phyloP scores from a whole-genome alignment of 495 filamentous ascomycete species.

The Neurospora pannonica region DNA sequence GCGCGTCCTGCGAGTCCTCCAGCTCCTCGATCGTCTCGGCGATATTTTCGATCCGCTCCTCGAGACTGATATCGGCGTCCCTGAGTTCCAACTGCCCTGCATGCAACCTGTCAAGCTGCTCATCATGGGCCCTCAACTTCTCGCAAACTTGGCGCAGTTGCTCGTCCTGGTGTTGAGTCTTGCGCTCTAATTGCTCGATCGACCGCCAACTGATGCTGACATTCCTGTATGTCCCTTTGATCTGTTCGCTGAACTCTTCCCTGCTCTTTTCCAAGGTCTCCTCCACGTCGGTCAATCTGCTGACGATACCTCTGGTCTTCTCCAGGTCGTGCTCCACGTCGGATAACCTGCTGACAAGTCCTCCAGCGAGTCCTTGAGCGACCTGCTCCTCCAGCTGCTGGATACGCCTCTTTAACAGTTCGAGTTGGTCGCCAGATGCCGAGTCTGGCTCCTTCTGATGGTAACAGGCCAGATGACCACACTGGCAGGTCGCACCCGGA shows the following conservation, averaged over 20 bases:
- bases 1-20: not conserved
- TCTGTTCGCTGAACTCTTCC: conserved; percentile 37
- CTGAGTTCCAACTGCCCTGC: conserved; percentile 38
- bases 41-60: conserved; percentile 43
- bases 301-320: conserved; percentile 20
- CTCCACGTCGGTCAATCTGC: conserved; percentile 39
- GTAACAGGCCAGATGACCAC: conserved; percentile 47
- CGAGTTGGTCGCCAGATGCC: conserved; percentile 27
- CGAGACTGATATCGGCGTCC: conserved; percentile 41
- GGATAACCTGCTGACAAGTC: not conserved
- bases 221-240: conserved; percentile 41
- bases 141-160: conserved; percentile 36
- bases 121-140: conserved; percentile 30
- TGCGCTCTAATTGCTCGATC: conserved; percentile 36
- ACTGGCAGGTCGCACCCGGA: conserved; percentile 43
- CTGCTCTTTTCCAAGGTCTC: conserved; percentile 41
- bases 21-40: conserved; percentile 27
- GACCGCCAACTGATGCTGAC: conserved; percentile 41
- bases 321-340: conserved; percentile 30
- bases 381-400: conserved; percentile 39
- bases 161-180: conserved; percentile 31
- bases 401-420: conserved; percentile 36
- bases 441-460: conserved; percentile 36
- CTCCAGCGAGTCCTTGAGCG: conserved; percentile 15
- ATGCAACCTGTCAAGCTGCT: conserved; percentile 31